Evolutionary conservation across 805 yeast species (phyloP).

Genomic region (Wickerhamomyces kurtzmanii): DNA sequence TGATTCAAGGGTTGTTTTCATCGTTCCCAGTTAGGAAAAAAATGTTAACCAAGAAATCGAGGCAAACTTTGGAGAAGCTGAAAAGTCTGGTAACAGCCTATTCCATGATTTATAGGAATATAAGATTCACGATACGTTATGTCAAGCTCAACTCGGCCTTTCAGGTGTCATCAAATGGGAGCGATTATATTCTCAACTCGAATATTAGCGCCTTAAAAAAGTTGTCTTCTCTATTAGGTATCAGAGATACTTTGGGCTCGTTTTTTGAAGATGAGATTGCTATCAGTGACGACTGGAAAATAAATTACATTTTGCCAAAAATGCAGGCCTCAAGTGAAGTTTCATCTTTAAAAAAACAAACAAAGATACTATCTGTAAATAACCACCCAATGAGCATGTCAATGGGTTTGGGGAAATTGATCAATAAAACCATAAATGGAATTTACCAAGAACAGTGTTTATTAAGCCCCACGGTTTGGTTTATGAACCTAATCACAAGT

Average conservation of each 20-base stretch:
- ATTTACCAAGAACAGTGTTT: slow-evolving; percentile 15
- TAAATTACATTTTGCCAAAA: slow-evolving; percentile 21
- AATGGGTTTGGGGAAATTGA: slow-evolving; percentile 20
- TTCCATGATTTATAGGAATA: slow-evolving; percentile 17
- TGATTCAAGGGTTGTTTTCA: slow-evolving; percentile 20
- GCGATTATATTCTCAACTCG: no score
- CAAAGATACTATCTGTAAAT: slow-evolving; percentile 24
- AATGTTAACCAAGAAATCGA: slow-evolving; percentile 16
- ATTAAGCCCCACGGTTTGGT: slow-evolving; percentile 24
- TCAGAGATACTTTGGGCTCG: slow-evolving; percentile 6
- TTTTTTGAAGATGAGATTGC: slow-evolving; percentile 8
- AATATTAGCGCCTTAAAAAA: no score
- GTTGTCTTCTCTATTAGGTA: slow-evolving; percentile 9
- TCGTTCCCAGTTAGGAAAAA: slow-evolving; percentile 23
- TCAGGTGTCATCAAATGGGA: no score
- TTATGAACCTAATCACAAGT: slow-evolving; percentile 15
- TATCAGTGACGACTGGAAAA: slow-evolving; percentile 4
- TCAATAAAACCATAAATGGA: slow-evolving; percentile 15
- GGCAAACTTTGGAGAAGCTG: slow-evolving; percentile 15
- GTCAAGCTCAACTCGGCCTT: no score
- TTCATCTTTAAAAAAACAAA: slow-evolving; percentile 9
- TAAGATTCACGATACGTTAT: slow-evolving; percentile 20
- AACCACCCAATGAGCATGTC: slow-evolving; percentile 19
- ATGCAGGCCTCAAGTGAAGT: slow-evolving; percentile 20
- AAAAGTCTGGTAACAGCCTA: slow-evolving; percentile 19